Base-by-base conservation (phyloP, 805 yeast species). In the Sporopachydermia quercuum region DNA sequence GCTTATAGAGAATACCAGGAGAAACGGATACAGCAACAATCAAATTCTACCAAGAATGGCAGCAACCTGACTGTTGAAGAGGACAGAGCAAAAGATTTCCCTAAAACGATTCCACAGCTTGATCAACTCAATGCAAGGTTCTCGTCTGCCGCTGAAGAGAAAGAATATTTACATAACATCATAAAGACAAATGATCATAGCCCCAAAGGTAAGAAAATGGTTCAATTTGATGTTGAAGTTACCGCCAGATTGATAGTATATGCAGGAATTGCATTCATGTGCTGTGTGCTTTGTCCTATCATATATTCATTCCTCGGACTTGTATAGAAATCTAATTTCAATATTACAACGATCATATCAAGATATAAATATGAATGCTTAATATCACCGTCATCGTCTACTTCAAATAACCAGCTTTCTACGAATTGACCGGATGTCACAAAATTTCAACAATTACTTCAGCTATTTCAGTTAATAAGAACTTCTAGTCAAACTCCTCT, bases 211-310 rank as follows among this genome's bases (percentile, higher is more conserved):
- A n/a, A n/a, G n/a, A 63, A 62, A 2, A 54, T 66, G 15, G 53
- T 50, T 2, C 66, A 87, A 38, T 77, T 78, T 48, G 86, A 76
- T 42, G 76, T 80, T 19, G 89, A 80, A 45, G 80, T 84, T 3
- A 58, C 83, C 19, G 86, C 91, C 5, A 68, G 94, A 49, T 61
- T 82, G 45, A 58, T 80, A 14, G 81, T 86, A 1, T 89, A 89
- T 58, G 78, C 82, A 1, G 97, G 97, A 0, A 74, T 89, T 18
- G 70, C 91, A 0, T 49, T 65, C 18, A 57, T 70, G 8, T 23
- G 30, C 30, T 8, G 13, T 8, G n/a, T 23, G 8, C 13, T 23
- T 8, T 23, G 30, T n/a, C 8, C 13, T 23, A n/a, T n/a, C n/a
- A n/a, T 23, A n/a, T 23, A 8, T 23, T n/a, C 30, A n/a, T 23